These are phyloP conservation scores for Starmerella tilneyi DNA, from an alignment of 805 yeast genomes.

Conservation along the genomic window DNA sequence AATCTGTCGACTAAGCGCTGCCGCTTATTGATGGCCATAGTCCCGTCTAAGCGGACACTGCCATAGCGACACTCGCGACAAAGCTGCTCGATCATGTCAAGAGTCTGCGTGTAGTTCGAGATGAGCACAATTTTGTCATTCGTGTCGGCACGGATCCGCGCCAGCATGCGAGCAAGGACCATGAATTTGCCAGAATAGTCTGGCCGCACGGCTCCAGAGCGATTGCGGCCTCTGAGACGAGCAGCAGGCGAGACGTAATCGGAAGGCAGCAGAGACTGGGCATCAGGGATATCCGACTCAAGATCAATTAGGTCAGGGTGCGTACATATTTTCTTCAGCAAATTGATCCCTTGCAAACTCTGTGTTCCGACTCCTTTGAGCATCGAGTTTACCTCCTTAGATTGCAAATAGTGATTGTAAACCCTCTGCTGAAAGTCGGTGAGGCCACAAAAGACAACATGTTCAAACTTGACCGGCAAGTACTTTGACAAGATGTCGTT, in stretches of 20 bases:
- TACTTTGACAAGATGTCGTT: conserved; percentile 91
- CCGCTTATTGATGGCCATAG: conserved; percentile 82
- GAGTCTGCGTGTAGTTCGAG: conserved; percentile 88
- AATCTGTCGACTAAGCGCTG: conserved; percentile 85
- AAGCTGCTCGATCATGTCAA: conserved; percentile 79
- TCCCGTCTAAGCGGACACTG: conserved; percentile 75
- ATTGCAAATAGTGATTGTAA: conserved; percentile 63
- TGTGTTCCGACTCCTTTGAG: conserved; percentile 53
- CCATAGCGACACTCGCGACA: conserved; percentile 73
- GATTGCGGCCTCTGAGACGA: conserved; percentile 36
- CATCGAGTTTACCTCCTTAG: conserved; percentile 63
- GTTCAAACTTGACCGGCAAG: conserved; percentile 90
- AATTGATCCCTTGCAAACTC: conserved; percentile 80
- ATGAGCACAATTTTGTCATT: conserved; percentile 91
- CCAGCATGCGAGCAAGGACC: conserved; percentile 74
- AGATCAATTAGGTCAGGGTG: conserved; percentile 80
- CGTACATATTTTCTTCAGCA: conserved; percentile 80
- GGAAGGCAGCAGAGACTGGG: conserved; percentile 51
- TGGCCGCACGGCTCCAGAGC: conserved; percentile 63
- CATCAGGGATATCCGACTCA: conserved; percentile 68
- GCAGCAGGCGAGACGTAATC: conserved; percentile 46
- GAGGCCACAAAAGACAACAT: conserved; percentile 83
- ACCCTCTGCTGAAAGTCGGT: conserved; percentile 64
- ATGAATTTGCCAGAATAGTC: conserved; percentile 79
- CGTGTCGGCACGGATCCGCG: conserved; percentile 65